Evolutionary conservation across 768 basidiomycete species (phyloP), one percentile per base, ranked within the genome.

Genomic region (Tulasnella sp.): DNA sequence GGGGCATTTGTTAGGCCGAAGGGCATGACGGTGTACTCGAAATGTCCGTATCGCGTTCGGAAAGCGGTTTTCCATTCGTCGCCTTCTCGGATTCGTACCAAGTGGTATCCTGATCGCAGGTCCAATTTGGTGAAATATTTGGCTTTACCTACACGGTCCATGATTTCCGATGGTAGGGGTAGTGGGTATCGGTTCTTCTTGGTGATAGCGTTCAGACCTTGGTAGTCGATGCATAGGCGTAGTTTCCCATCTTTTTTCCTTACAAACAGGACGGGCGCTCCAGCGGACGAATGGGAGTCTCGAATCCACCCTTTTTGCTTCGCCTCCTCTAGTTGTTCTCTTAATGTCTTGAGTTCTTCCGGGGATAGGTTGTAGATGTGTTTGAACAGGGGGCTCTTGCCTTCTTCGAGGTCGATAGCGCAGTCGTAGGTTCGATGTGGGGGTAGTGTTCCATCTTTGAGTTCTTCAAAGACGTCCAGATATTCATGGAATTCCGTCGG

Each of bases 61-160:
- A 80, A 79, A 0, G 77, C 78, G 5, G 79, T 79, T 44, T 78
- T 78, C 74, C 74, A 74, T 66, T 77, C 76, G 67, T 77, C 67
- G 0, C 76, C 76, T n/a, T 64, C 39, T 16, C 47, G 68, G 34
- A 79, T 75, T 5, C 77, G 66, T 19, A 78, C 37, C 11, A 75
- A 75, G 65, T 79, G 75, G 68, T 76, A 79, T 1, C 74, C 78
- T 1, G 69, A 67, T 3, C 73, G 72, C 11, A 78, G 75, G 65
- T 79, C 77, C 39, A 77, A 19, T 39, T 73, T 75, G 62, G 75
- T 75, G 73, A 74, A 78, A 41, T 40, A 17, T 22, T 73, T 73
- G 19, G 75, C 75, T 1, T 44, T 17, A 14, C 32, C n/a, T 1
- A 78, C 66, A 16, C 63, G 65, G 64, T 75, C 71, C 32, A 76